Evolutionary conservation across 176 grass and related monocot genomes (phyloP).

Genomic region (Tuctoria greenei): DNA sequence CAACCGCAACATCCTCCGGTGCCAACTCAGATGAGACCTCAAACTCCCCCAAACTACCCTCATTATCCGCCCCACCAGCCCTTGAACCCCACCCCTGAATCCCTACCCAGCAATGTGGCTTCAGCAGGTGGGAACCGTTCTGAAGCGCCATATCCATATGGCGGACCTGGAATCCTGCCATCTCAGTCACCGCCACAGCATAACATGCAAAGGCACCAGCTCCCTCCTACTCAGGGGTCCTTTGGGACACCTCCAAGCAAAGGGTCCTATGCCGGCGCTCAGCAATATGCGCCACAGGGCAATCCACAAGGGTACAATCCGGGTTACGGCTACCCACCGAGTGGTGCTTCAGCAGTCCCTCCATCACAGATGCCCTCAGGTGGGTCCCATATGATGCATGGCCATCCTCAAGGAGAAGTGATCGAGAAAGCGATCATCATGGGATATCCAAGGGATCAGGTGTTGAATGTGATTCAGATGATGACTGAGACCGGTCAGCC

Average conservation of each 20-base stretch:
- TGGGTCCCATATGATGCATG: slow-evolving; percentile 47
- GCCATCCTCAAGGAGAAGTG: slow-evolving; percentile 68
- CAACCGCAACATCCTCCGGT: slow-evolving; percentile 46
- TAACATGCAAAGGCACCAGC: slow-evolving; percentile 55
- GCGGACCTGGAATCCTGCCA: slow-evolving; percentile 40
- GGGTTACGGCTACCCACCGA: slow-evolving; percentile 41
- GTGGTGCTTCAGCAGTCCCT: slow-evolving; percentile 38
- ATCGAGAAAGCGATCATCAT: slow-evolving; percentile 86
- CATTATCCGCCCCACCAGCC: slow-evolving; percentile 63
- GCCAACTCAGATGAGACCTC: slow-evolving; percentile 66
- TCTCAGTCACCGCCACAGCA: slow-evolving; percentile 40
- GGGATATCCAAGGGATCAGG: slow-evolving; percentile 89
- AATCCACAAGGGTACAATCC: slow-evolving; percentile 52
- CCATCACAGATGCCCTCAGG: slow-evolving; percentile 43
- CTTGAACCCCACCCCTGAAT: slow-evolving; percentile 59
- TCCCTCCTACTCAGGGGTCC: slow-evolving; percentile 54
- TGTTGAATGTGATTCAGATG: slow-evolving; percentile 60
- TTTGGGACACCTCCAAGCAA: slow-evolving; percentile 55
- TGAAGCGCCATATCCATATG: slow-evolving; percentile 60
- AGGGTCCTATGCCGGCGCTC: slow-evolving; percentile 42
- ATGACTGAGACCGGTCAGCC: slow-evolving; percentile 61
- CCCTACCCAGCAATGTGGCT: slow-evolving; percentile 52
- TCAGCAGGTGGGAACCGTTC: slow-evolving; percentile 52
- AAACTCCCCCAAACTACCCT: slow-evolving; percentile 62
- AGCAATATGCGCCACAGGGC: slow-evolving; percentile 56